Evolutionary conservation across 352 stramenopile species (phyloP), one percentile per base, ranked within the genome.

Genomic region (Phytopythium montanum): DNA sequence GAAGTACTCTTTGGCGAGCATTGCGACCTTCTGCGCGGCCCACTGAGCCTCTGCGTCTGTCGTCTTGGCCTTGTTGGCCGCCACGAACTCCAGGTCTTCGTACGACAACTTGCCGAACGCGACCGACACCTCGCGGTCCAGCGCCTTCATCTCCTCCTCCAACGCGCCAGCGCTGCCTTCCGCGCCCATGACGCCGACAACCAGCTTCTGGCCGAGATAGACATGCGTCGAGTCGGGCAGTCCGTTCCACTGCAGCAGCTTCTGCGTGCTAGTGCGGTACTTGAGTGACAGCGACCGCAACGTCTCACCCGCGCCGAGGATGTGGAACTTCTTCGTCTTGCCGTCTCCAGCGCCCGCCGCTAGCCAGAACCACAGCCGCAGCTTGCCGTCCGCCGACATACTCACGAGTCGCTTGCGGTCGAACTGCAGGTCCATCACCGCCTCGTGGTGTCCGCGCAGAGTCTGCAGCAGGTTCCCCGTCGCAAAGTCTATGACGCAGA

Each of bases 401-500:
- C 80, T 92, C 23, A 92, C 51, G 29, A 92, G 62, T 0, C 79
- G 61, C 38, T 75, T 87, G 8, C 78, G 79, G 61, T 94, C 84
- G 34, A 92, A 88, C 54, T 94, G 81, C 14, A 92, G 54, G 54
- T 93, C 84, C 9, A 92, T 51, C 1, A 93, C 51, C 13, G 54
- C 72, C 0, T 69, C 50, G 34, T 61, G 46, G 52, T 92, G 79
- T 2, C 75, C 80, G 12, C 74, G 60, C 5, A 94, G 68, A 5
- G 81, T 90, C 51, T 94, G 81, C 8, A 91, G 56, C 7, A 91
- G 61, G 38, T 85, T 72, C 13, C 81, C 78, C 0, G 80, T 90
- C 21, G 83, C 80, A 50, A 94, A 89, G 59, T 94, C 81, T 5
- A 75, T 85, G 19, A 94, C 75, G 33, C 76, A 91, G 38, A 94